Evolutionary conservation across 2,329 filamentous ascomycete genomes (phyloP).

Genomic region (Ambrosiella cleistominuta): DNA sequence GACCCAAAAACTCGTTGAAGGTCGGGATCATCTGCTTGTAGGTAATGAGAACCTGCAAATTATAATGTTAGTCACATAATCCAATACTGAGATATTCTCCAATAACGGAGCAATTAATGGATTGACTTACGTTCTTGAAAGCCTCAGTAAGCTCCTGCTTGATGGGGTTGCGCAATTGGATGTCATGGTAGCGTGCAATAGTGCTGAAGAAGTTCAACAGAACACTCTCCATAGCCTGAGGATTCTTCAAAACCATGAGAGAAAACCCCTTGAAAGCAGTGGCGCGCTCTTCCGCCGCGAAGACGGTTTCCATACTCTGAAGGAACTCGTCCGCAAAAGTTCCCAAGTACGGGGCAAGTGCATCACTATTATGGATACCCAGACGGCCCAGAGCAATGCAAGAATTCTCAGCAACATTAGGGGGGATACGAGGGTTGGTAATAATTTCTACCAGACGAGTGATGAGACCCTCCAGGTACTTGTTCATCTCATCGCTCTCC

Average conservation of each 20-base stretch:
- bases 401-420: constrained; percentile 80
- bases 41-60: constrained; percentile 29
- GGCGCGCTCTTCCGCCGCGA: constrained; percentile 83
- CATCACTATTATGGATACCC: constrained; percentile 59
- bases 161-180: constrained; percentile 39
- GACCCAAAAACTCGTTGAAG: constrained; percentile 36
- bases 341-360: constrained; percentile 60
- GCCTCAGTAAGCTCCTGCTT: constrained; percentile 50
- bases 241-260: constrained; percentile 67
- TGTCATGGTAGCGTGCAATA: constrained; percentile 61
- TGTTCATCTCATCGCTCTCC: constrained; percentile 49
- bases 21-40: constrained; percentile 44
- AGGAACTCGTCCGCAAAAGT: constrained; percentile 74
- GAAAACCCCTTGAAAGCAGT: constrained; percentile 87
- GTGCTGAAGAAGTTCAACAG: constrained; percentile 66
- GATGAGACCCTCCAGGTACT: constrained; percentile 61
- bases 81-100: not conserved
- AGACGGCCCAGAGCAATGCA: constrained; percentile 82
- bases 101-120: not conserved
- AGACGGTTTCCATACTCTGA: constrained; percentile 62
- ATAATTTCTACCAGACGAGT: constrained; percentile 67
- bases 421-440: constrained; percentile 66
- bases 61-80: constrained; percentile 13
- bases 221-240: constrained; percentile 76
- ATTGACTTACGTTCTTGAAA: constrained; percentile 55